These are phyloP conservation scores for Dioscorea cayenensis DNA, from an alignment of 116 monocot genomes.

Conservation along the genomic window DNA sequence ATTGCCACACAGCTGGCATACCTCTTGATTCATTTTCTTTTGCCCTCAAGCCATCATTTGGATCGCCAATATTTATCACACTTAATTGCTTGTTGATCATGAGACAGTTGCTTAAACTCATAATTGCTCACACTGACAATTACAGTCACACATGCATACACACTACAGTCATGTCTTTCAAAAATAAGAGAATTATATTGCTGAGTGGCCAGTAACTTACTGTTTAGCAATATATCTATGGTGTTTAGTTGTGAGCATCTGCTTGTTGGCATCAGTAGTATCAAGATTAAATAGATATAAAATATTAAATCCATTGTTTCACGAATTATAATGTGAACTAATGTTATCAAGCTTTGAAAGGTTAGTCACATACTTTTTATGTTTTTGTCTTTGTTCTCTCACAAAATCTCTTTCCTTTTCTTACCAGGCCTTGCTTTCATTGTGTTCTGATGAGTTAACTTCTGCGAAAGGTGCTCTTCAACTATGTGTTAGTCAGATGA, in stretches of 20 bases:
- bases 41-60: too few species aligned
- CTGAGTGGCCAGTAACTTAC: background rate
- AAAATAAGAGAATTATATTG: too few species aligned
- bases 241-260: background rate
- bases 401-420: background rate
- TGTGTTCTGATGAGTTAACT: constrained; percentile 75
- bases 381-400: background rate
- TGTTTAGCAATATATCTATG: background rate
- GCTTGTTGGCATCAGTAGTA: background rate
- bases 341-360: background rate
- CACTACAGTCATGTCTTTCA: too few species aligned
- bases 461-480: constrained; percentile 85
- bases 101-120: too few species aligned
- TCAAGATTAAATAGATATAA: background rate
- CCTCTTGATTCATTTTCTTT: too few species aligned
- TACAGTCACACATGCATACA: too few species aligned
- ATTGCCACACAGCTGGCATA: too few species aligned
- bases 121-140: too few species aligned
- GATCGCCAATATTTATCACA: too few species aligned
- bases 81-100: too few species aligned
- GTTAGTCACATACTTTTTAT: background rate
- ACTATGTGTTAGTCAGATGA: constrained; percentile 79
- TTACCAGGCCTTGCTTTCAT: constrained; percentile 69
- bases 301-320: background rate
- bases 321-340: background rate